Evolutionary conservation across 768 basidiomycete genomes (phyloP).

Genomic region (Dioszegia hungarica): DNA sequence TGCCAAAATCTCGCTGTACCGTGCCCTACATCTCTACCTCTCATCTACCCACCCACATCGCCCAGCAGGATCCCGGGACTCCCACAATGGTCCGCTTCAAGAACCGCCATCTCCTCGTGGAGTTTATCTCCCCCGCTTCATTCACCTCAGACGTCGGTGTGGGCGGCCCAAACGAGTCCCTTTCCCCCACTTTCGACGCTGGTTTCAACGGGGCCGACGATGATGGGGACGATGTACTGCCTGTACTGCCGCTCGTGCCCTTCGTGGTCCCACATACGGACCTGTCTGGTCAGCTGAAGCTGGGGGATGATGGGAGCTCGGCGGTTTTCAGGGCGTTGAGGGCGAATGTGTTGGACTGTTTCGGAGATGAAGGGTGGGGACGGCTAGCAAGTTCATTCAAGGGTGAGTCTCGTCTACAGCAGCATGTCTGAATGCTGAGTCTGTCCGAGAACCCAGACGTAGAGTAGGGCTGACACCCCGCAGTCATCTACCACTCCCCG

Average conservation of each 20-base stretch:
- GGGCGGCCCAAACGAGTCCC: neutral
- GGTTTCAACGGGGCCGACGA: constrained; percentile 15
- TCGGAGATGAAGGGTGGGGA: constrained; percentile 84
- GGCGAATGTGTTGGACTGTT: constrained; percentile 65
- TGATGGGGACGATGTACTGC: constrained; percentile 18
- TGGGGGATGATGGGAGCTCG: constrained; percentile 21
- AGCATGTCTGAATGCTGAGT: too few species aligned
- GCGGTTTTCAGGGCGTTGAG: constrained; percentile 63
- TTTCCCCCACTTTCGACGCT: neutral
- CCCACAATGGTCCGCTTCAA: constrained; percentile 73
- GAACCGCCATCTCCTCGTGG: constrained; percentile 86
- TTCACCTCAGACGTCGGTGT: constrained; percentile 11
- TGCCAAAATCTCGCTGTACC: too few species aligned
- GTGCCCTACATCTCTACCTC: too few species aligned
- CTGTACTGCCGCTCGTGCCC: constrained; percentile 17
- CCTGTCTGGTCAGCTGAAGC: constrained; percentile 50
- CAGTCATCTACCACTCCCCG: constrained; percentile 86
- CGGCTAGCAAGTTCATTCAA: constrained; percentile 66
- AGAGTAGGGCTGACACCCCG: neutral
- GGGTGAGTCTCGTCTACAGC: constrained; percentile 60
- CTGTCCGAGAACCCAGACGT: too few species aligned
- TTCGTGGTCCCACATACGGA: constrained; percentile 26
- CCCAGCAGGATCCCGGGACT: too few species aligned
- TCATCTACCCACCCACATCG: too few species aligned
- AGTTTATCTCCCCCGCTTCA: constrained; percentile 58